Evolutionary conservation across 139 green algal genomes (phyloP).

Genomic region (Mesotaenium endlicherianum): DNA sequence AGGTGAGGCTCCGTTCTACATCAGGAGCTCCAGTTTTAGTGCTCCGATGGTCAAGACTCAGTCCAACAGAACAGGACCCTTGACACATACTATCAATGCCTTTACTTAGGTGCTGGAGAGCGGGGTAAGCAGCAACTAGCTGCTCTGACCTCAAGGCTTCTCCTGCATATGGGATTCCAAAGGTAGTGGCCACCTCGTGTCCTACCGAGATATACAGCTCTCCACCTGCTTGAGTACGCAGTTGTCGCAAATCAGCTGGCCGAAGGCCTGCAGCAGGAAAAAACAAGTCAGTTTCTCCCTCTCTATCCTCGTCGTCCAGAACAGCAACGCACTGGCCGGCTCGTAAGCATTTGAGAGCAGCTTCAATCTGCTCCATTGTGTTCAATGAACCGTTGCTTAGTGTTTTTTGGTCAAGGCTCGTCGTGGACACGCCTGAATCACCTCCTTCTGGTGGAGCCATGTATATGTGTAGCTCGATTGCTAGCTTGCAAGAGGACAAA

Average conservation of each 20-base stretch:
- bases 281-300: slow-evolving; percentile 51
- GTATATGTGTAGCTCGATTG: too few relatives aligned
- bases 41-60: slow-evolving; percentile 46
- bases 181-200: slow-evolving; percentile 26
- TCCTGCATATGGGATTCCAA: slow-evolving; percentile 26
- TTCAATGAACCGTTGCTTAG: too few relatives aligned
- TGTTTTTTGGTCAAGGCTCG: too few relatives aligned
- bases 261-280: not conserved
- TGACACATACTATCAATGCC: slow-evolving; percentile 36
- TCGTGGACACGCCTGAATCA: too few relatives aligned
- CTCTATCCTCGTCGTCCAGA: slow-evolving; percentile 35
- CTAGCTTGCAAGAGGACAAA: too few relatives aligned
- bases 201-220: slow-evolving; percentile 49
- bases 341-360: too few relatives aligned
- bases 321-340: slow-evolving; percentile 42
- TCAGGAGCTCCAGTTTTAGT: slow-evolving; percentile 50
- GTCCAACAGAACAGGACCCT: slow-evolving; percentile 42
- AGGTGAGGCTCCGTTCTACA: slow-evolving; percentile 43
- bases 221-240: slow-evolving; percentile 13
- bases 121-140: not conserved
- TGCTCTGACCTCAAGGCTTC: not conserved
- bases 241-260: slow-evolving; percentile 2
- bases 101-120: slow-evolving; percentile 33
- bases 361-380: too few relatives aligned
- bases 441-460: too few relatives aligned